A percentile compares a stretch with the other conserved stretches of the same genome.
Conservation (phyloP, 495 filamentous ascomycete species). For the Penicillium daleae region DNA sequence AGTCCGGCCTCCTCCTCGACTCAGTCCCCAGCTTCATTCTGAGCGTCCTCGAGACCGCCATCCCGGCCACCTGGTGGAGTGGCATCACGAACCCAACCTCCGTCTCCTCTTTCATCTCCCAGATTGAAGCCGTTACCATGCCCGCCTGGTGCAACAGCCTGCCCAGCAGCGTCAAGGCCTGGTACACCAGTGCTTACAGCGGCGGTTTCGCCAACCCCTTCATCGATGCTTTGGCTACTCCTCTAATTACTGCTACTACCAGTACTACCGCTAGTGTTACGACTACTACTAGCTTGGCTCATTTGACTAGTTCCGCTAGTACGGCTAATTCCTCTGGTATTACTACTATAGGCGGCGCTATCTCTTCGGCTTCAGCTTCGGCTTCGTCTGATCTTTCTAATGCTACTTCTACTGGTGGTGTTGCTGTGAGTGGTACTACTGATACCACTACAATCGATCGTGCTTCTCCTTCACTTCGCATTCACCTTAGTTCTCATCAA, state of each 20-base stretch:
- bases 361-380: constrained; percentile 3
- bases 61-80: constrained; percentile 22
- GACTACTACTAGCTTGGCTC: constrained; percentile 1
- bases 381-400: neutral
- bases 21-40: constrained; percentile 27
- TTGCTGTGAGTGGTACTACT: too few species aligned
- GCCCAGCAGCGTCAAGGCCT: constrained; percentile 32
- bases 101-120: constrained; percentile 15
- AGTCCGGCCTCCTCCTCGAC: neutral
- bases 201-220: too few species aligned
- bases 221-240: neutral
- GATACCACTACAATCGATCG: too few species aligned
- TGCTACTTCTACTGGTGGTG: too few species aligned
- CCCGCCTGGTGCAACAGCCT: constrained; percentile 33
- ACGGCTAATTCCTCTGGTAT: neutral
- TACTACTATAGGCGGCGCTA: neutral
- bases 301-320: too few species aligned
- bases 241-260: too few species aligned
- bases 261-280: neutral
- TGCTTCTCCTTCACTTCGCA: too few species aligned
- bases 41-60: constrained; percentile 28
- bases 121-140: constrained; percentile 18
- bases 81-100: constrained; percentile 16
- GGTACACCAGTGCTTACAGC: constrained; percentile 18
- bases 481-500: too few species aligned